Evolutionary conservation across 352 stramenopile species (phyloP).

Genomic region (Chloridella minuta): DNA sequence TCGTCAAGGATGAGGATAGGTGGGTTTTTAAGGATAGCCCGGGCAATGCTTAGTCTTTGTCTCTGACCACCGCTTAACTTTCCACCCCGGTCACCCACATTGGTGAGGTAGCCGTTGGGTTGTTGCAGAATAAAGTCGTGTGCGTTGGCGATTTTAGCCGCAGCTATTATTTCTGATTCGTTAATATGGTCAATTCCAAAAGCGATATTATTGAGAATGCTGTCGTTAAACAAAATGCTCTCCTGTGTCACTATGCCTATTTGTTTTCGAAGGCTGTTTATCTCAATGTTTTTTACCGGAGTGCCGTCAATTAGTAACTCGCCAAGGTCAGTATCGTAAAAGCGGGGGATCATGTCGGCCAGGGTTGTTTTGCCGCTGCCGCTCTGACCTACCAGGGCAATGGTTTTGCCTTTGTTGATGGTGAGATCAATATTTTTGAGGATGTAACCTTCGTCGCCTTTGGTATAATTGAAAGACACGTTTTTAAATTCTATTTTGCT

Average conservation of each 20-base stretch:
- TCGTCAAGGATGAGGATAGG: conserved; percentile 50
- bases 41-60: conserved; percentile 58
- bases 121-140: conserved; percentile 54
- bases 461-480: too few species aligned
- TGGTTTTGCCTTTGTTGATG: conserved; percentile 21
- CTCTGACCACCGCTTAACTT: conserved; percentile 66
- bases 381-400: conserved; percentile 23
- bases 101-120: conserved; percentile 42
- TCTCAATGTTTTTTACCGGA: conserved; percentile 20
- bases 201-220: conserved; percentile 22
- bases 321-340: conserved; percentile 22
- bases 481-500: too few species aligned
- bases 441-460: too few species aligned
- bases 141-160: conserved; percentile 40
- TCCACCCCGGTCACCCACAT: conserved; percentile 42
- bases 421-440: too few species aligned
- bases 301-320: too few species aligned
- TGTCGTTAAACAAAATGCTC: conserved; percentile 45
- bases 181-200: conserved; percentile 25
- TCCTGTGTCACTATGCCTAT: conserved; percentile 51
- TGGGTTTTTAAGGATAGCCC: conserved; percentile 53
- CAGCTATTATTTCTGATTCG: conserved; percentile 32
- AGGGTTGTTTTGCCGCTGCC: conserved; percentile 24
- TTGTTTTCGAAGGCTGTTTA: conserved; percentile 18
- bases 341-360: conserved; percentile 21